Percentiles rank a stretch among this genome's conserved stretches.
phyloP scores from a whole-genome alignment of 2,329 filamentous ascomycete species.

The Fusarium agapanthi region DNA sequence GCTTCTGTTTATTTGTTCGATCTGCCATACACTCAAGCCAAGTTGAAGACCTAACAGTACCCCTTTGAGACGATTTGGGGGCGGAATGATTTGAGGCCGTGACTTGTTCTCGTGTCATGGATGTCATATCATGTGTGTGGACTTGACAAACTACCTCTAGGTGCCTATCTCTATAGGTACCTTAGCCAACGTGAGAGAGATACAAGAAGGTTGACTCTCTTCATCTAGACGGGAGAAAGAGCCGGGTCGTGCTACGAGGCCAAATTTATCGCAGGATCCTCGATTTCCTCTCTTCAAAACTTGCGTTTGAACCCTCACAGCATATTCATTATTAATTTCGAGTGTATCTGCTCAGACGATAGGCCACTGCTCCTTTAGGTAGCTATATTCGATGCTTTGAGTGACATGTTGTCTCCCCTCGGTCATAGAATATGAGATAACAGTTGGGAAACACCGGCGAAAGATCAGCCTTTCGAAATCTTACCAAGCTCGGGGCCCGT shows the following conservation, averaged over 20 bases:
- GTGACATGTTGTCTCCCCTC: not conserved
- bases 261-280: not conserved
- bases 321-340: not conserved
- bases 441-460: not conserved
- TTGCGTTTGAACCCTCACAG: not conserved
- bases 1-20: constrained; percentile 6
- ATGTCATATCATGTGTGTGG: not conserved
- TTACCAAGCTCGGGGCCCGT: not conserved
- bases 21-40: not conserved
- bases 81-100: not conserved
- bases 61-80: not conserved
- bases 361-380: not conserved
- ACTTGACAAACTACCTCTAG: not conserved
- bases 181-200: not conserved
- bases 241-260: not conserved
- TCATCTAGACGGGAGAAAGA: not conserved
- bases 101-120: not conserved
- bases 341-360: not conserved
- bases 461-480: not conserved
- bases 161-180: not conserved
- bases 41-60: not conserved
- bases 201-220: not conserved
- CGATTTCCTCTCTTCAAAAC: not conserved
- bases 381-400: not conserved
- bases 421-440: not conserved